Percentiles rank a stretch among this genome's conserved stretches.
phyloP scores from a whole-genome alignment of 2,329 filamentous ascomycete species.

The Helotiales sp. region DNA sequence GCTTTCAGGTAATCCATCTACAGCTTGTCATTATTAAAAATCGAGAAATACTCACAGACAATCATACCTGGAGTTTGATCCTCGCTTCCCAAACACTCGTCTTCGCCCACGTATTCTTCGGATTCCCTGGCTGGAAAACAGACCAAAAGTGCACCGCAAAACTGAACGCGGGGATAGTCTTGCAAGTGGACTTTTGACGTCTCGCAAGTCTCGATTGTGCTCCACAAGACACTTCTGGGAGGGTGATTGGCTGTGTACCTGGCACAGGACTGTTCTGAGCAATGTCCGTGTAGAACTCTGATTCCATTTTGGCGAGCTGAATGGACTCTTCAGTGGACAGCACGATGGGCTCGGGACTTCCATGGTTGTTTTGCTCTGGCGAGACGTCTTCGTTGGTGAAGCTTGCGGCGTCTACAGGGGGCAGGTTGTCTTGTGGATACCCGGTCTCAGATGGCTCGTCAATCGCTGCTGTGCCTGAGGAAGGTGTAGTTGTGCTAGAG shows the following conservation, averaged over 20 bases:
- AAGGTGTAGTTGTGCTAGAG: background rate
- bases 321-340: background rate
- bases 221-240: background rate
- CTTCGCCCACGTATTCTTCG: background rate
- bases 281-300: conserved; percentile 1
- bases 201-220: background rate
- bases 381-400: background rate
- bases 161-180: background rate
- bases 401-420: background rate
- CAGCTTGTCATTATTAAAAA: background rate
- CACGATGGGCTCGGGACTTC: background rate
- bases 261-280: background rate
- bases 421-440: background rate
- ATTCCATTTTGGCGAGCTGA: background rate
- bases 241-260: background rate
- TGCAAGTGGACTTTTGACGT: background rate
- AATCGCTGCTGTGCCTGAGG: background rate
- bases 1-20: conserved; percentile 1
- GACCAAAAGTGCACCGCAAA: background rate
- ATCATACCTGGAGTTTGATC: conserved; percentile 1
- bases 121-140: conserved; percentile 1
- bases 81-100: background rate
- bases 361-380: background rate
- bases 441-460: background rate
- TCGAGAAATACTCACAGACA: no score